phyloP scores from a whole-genome alignment of 345 rosid species.

The Aegle marmelos region DNA sequence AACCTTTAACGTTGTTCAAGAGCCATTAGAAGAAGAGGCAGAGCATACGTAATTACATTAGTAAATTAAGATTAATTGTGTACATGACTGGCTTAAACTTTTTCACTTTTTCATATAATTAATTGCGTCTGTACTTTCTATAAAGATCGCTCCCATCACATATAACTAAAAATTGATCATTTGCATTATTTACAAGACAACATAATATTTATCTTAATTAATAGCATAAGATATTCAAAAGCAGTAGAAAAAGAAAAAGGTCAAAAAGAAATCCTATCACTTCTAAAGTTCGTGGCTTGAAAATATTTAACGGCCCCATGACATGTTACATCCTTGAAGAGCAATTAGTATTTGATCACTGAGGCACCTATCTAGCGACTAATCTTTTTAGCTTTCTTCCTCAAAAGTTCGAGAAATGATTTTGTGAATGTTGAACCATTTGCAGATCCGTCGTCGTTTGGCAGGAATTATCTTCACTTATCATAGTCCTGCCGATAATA shows the following conservation, averaged over 20 bases:
- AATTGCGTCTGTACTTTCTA: too few species aligned
- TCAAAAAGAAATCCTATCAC: slow-evolving; percentile 33
- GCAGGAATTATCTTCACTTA: slow-evolving; percentile 74
- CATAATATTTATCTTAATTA: slow-evolving; percentile 8
- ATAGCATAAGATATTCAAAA: neutral
- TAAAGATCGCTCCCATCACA: too few species aligned
- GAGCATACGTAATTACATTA: too few species aligned
- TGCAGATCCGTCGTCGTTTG: slow-evolving; percentile 79
- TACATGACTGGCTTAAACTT: neutral
- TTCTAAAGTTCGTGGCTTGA: slow-evolving; percentile 23
- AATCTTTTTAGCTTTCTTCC: neutral
- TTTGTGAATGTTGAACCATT: slow-evolving; percentile 67
- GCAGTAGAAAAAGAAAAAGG: neutral
- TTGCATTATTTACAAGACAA: slow-evolving; percentile 37
- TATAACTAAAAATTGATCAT: slow-evolving; percentile 9
- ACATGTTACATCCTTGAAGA: neutral
- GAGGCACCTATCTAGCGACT: neutral
- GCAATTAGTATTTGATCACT: neutral
- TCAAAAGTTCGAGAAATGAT: slow-evolving; percentile 68
- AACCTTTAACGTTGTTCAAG: slow-evolving; percentile 13
- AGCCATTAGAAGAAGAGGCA: neutral
- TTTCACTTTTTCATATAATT: neutral
- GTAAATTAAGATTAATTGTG: too few species aligned
- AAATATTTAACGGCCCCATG: neutral
- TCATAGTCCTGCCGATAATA: slow-evolving; percentile 37